Evolutionary conservation across 2,329 filamentous ascomycete genomes (phyloP).

Genomic region (Phoma sp.): DNA sequence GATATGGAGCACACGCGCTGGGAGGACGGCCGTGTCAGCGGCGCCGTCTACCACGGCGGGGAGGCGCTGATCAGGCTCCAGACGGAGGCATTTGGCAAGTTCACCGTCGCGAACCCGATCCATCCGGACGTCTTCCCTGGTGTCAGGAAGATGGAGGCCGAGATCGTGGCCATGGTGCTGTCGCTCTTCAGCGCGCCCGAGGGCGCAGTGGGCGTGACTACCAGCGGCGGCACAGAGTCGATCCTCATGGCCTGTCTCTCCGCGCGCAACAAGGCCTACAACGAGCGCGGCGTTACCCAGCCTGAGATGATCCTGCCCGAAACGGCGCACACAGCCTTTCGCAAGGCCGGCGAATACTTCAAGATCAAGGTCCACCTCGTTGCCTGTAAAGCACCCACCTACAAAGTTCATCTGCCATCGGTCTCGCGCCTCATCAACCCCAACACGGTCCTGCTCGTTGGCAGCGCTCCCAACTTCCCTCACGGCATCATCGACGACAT

Average conservation of each 20-base stretch:
- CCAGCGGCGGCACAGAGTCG: conserved; percentile 92
- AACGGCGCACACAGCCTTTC: conserved; percentile 95
- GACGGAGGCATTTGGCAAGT: conserved; percentile 90
- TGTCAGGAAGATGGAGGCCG: conserved; percentile 98
- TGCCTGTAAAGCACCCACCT: conserved; percentile 79
- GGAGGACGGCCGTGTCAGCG: conserved; percentile 94
- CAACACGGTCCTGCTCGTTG: conserved; percentile 92
- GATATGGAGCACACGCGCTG: conserved; percentile 93
- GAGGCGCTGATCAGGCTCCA: conserved; percentile 81
- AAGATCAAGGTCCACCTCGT: conserved; percentile 94
- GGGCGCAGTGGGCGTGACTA: conserved; percentile 86
- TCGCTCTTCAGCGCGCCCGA: conserved; percentile 86
- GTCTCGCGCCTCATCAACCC: conserved; percentile 88
- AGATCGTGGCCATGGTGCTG: conserved; percentile 93
- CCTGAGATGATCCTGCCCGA: conserved; percentile 98
- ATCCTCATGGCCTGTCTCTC: conserved; percentile 95
- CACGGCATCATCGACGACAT: conserved; percentile 99
- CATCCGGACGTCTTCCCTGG: conserved; percentile 98
- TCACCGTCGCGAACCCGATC: conserved; percentile 94
- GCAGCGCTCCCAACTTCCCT: conserved; percentile 95
- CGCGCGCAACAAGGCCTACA: conserved; percentile 85
- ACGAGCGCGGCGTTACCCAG: conserved; percentile 85
- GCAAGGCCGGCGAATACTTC: conserved; percentile 94
- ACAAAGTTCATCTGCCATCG: conserved; percentile 80
- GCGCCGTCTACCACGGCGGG: conserved; percentile 95